A percentile compares a stretch with the other conserved stretches of the same genome.
Conservation (phyloP, 73 alveolate species). For the Paramecium octaurelia region DNA sequence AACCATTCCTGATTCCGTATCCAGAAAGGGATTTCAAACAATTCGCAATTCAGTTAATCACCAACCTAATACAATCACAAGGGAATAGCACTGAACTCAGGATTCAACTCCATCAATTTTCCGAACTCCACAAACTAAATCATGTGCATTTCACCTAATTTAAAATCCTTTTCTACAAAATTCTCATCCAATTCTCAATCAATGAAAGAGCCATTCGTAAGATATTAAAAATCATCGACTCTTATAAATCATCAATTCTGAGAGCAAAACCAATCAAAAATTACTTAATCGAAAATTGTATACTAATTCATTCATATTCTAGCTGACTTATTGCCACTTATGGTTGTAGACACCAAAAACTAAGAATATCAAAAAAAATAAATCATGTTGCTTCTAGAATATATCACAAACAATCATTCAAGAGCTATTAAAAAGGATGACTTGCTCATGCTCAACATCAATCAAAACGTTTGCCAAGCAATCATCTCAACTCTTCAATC, state of each 20-base stretch:
- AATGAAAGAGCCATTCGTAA: not conserved
- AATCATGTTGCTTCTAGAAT: not conserved
- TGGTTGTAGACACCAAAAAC: not conserved
- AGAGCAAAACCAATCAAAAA: not conserved
- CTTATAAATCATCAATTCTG: not conserved
- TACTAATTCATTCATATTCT: not conserved
- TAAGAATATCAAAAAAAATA: not conserved
- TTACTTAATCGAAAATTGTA: not conserved
- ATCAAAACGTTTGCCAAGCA: not conserved
- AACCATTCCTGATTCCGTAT: not conserved
- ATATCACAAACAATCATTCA: not conserved
- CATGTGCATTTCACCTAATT: not conserved
- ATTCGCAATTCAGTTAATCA: not conserved
- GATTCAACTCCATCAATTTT: not conserved
- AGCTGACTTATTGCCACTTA: not conserved
- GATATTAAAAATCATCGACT: not conserved
- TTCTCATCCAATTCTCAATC: not conserved
- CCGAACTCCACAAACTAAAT: not conserved
- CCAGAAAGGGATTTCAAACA: not conserved
- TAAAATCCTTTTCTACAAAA: not conserved
- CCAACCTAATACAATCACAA: not conserved
- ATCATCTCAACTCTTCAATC: not conserved
- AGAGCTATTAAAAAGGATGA: constrained; percentile 5
- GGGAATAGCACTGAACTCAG: not conserved
- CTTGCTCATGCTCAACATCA: not conserved